These are phyloP conservation scores for Trametes hirsuta DNA, from an alignment of 1,284 basidiomycete species.

Conservation along the genomic window DNA sequence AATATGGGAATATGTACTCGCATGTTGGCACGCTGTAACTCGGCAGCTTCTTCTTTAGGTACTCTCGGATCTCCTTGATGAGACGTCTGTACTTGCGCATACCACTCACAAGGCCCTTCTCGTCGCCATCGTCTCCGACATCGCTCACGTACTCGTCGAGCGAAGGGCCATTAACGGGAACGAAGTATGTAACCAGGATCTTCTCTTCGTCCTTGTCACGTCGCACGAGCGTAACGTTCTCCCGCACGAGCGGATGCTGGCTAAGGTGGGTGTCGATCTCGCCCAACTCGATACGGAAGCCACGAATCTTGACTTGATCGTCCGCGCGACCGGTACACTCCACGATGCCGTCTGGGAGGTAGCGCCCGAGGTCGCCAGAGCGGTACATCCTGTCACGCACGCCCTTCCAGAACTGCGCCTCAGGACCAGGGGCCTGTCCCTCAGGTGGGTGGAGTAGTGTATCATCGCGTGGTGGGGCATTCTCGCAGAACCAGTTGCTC, in stretches of 20 bases:
- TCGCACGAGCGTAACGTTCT: constrained; percentile 96
- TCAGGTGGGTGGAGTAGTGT: constrained; percentile 66
- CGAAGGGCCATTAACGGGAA: constrained; percentile 79
- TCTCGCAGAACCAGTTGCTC: constrained; percentile 84
- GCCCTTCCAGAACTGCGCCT: constrained; percentile 91
- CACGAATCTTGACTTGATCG: constrained; percentile 99
- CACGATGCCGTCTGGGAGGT: constrained; percentile 91
- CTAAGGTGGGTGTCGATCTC: constrained; percentile 98
- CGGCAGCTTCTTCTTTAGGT: constrained; percentile 97
- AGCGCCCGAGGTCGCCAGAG: constrained; percentile 95
- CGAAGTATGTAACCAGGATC: constrained; percentile 97
- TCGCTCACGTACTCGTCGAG: constrained; percentile 81
- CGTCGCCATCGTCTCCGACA: constrained; percentile 63
- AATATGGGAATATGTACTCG: constrained; percentile 40
- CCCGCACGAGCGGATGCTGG: constrained; percentile 90
- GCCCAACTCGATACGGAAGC: constrained; percentile 98
- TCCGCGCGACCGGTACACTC: constrained; percentile 98
- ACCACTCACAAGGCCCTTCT: constrained; percentile 65
- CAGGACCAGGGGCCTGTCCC: constrained; percentile 62
- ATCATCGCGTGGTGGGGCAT: constrained; percentile 60
- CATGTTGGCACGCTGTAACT: constrained; percentile 90
- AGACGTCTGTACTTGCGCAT: constrained; percentile 84
- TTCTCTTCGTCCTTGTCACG: constrained; percentile 99
- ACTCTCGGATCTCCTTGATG: constrained; percentile 93
- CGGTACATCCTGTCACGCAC: constrained; percentile 98